Evolutionary conservation across 495 filamentous ascomycete species (phyloP).

Genomic region (Tirmania nivea): DNA sequence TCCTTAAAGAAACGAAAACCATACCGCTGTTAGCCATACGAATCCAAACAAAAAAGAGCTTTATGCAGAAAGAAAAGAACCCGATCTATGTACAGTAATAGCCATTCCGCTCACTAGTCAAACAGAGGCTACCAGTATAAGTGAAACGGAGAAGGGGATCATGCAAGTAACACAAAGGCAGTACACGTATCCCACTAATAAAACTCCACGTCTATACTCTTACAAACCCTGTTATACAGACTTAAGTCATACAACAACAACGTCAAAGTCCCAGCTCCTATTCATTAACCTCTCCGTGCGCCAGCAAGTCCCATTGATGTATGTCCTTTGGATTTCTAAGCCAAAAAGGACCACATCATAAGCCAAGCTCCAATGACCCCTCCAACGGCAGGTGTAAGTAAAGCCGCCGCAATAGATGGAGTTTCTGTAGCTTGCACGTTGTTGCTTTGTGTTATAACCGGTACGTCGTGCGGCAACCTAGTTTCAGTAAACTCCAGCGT

Average conservation of each 20-base stretch:
- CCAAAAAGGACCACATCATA: background rate
- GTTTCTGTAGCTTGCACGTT: background rate
- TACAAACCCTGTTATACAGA: background rate
- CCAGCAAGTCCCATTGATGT: background rate
- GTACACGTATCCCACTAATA: background rate
- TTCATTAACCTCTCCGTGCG: background rate
- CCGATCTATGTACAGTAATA: background rate
- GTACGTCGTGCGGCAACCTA: background rate
- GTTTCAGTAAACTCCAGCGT: conserved; percentile 21
- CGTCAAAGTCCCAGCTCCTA: background rate
- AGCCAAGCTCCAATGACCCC: background rate
- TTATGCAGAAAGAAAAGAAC: background rate
- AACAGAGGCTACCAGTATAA: background rate
- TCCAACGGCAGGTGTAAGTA: background rate
- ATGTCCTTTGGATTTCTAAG: background rate
- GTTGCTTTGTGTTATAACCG: background rate
- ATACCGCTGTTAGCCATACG: background rate
- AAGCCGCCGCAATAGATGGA: background rate
- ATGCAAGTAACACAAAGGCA: background rate
- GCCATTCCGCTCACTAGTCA: background rate
- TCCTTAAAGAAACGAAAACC: too few relatives aligned
- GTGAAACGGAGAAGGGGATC: background rate
- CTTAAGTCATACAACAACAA: background rate
- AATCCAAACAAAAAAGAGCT: background rate
- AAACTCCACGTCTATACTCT: background rate